Percentiles rank a stretch among this genome's conserved stretches.
Evolutionary conservation across 495 filamentous ascomycete species (phyloP).

Genomic region (Penicillium riverlandense): DNA sequence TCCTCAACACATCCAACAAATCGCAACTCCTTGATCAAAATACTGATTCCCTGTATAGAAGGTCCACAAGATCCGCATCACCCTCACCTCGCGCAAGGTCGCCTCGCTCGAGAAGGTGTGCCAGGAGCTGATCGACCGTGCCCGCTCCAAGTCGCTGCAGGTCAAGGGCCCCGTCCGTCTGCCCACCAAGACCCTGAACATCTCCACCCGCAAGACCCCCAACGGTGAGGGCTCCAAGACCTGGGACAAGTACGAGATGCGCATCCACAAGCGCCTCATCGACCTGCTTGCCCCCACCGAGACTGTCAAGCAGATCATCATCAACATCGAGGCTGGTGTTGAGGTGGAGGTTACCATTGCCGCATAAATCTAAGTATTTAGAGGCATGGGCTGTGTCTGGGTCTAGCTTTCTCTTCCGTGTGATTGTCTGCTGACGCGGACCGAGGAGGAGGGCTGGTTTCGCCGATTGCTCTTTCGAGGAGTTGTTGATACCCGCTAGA

Average conservation of each 20-base stretch:
- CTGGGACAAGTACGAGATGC: constrained; percentile 98
- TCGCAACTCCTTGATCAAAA: not conserved
- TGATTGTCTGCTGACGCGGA: no score
- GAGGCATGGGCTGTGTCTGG: constrained; percentile 5
- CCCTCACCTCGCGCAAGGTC: constrained; percentile 89
- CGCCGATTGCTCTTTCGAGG: no score
- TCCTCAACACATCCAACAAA: not conserved
- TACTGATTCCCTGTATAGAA: constrained; percentile 46
- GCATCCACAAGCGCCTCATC: constrained; percentile 97
- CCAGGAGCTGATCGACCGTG: constrained; percentile 95
- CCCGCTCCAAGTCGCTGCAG: constrained; percentile 95
- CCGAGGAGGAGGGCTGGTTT: no score
- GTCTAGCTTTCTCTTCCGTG: no score
- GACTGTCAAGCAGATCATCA: constrained; percentile 99
- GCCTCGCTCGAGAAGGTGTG: constrained; percentile 95
- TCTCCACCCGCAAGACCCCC: constrained; percentile 94
- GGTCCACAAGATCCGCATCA: constrained; percentile 98
- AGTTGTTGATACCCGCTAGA: constrained; percentile 26
- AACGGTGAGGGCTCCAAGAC: constrained; percentile 99
- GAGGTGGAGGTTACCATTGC: constrained; percentile 99
- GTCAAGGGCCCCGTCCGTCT: constrained; percentile 99
- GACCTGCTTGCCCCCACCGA: constrained; percentile 96
- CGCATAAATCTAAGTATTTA: constrained; percentile 53
- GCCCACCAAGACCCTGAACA: constrained; percentile 92
- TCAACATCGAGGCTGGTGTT: constrained; percentile 99